Evolutionary conservation across 108 stramenopile species (phyloP).

Genomic region (Cyclotella distinguenda): DNA sequence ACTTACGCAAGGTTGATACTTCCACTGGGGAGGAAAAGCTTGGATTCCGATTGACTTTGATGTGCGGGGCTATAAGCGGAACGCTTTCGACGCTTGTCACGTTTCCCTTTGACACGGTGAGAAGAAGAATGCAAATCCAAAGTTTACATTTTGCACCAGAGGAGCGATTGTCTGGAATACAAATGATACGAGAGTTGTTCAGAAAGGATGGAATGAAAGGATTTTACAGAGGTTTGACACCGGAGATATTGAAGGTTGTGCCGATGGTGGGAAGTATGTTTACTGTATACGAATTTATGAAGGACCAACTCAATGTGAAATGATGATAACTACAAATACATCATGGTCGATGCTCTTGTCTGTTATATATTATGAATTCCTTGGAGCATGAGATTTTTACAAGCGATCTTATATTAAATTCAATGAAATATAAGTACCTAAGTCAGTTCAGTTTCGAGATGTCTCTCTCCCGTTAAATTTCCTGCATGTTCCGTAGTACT

Average conservation of each 20-base stretch:
- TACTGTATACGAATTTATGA: slow-evolving; percentile 83
- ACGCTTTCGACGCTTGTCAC: slow-evolving; percentile 75
- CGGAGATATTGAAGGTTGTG: slow-evolving; percentile 90
- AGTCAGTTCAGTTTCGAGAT: slow-evolving; percentile 3
- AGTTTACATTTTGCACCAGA: slow-evolving; percentile 69
- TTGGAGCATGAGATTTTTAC: too few species aligned
- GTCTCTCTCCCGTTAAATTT: not conserved
- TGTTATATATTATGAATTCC: too few species aligned
- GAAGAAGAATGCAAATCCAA: slow-evolving; percentile 92
- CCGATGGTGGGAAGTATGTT: slow-evolving; percentile 97
- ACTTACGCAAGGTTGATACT: slow-evolving; percentile 78
- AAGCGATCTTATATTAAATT: not conserved
- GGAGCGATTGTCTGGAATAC: slow-evolving; percentile 55
- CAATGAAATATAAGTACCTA: too few species aligned
- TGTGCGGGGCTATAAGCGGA: slow-evolving; percentile 84
- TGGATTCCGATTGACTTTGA: slow-evolving; percentile 69
- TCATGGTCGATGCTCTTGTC: too few species aligned
- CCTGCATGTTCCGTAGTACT: slow-evolving; percentile 33
- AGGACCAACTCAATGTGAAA: slow-evolving; percentile 66
- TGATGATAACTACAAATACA: too few species aligned
- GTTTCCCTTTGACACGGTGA: slow-evolving; percentile 90
- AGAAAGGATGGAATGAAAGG: slow-evolving; percentile 73
- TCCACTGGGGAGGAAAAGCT: slow-evolving; percentile 76
- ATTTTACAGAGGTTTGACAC: slow-evolving; percentile 89
- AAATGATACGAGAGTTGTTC: slow-evolving; percentile 60